Conservation (phyloP, 176 grass and related monocot genomes). For the Alloteropsis semialata region DNA sequence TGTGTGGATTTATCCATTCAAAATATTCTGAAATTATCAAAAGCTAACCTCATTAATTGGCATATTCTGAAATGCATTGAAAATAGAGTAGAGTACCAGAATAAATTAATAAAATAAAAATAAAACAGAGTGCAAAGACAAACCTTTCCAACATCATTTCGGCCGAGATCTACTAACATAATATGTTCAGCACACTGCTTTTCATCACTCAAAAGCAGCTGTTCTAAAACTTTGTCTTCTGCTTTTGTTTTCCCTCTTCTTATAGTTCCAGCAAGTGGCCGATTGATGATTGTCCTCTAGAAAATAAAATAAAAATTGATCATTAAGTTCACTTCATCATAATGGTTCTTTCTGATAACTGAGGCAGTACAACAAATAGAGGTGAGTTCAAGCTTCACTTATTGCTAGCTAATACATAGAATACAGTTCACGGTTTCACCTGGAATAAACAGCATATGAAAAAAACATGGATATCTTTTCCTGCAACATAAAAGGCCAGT, state of each 20-base stretch:
- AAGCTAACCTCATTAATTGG: conserved; percentile 1
- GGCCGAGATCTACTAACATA: conserved; percentile 89
- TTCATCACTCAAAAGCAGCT: conserved; percentile 74
- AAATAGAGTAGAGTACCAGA: too few relatives aligned
- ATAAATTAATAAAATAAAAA: not conserved
- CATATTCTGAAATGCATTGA: not conserved
- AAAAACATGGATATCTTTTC: not conserved
- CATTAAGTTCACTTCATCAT: not conserved
- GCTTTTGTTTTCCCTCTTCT: conserved; percentile 71
- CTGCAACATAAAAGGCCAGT: not conserved
- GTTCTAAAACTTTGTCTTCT: conserved; percentile 68
- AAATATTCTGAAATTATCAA: too few relatives aligned
- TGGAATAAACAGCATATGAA: not conserved
- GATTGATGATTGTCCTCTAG: conserved; percentile 75
- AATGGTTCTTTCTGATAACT: not conserved
- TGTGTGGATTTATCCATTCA: too few relatives aligned
- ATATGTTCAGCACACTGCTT: conserved; percentile 94
- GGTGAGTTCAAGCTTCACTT: not conserved
- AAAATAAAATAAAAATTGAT: not conserved
- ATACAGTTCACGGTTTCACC: not conserved
- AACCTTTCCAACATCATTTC: conserved; percentile 94
- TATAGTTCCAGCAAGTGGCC: conserved; percentile 88
- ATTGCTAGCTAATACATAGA: not conserved
- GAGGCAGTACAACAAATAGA: too few relatives aligned
- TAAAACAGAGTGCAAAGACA: not conserved